phyloP scores from a whole-genome alignment of 2,329 filamentous ascomycete species.

The Bipolaris victoriae region DNA sequence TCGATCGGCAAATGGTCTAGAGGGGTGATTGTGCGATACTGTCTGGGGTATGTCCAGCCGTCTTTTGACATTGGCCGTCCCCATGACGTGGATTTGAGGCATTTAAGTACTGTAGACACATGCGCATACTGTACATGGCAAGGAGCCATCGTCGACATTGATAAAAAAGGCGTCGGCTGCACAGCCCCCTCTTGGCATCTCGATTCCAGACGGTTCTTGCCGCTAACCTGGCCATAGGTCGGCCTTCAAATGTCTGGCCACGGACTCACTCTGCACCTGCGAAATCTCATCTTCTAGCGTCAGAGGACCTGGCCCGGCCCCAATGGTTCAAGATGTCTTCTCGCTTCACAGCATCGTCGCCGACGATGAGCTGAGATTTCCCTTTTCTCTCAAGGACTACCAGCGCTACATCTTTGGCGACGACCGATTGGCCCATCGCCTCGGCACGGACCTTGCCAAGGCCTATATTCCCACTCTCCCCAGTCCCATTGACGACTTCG shows the following conservation, averaged over 20 bases:
- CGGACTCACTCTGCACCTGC: background rate
- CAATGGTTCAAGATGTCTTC: slow-evolving; percentile 33
- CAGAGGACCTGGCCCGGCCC: slow-evolving; percentile 3
- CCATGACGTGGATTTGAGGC: slow-evolving; percentile 18
- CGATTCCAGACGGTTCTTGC: slow-evolving; percentile 13
- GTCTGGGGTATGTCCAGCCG: too few relatives aligned
- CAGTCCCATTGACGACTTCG: slow-evolving; percentile 21
- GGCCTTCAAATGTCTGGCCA: slow-evolving; percentile 25
- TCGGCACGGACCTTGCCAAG: slow-evolving; percentile 36
- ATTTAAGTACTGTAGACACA: slow-evolving; percentile 9
- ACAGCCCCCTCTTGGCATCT: slow-evolving; percentile 28
- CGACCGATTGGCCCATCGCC: slow-evolving; percentile 30
- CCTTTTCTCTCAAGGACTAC: slow-evolving; percentile 31
- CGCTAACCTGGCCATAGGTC: slow-evolving; percentile 17
- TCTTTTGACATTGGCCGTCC: background rate
- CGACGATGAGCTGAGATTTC: slow-evolving; percentile 22
- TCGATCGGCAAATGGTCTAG: background rate
- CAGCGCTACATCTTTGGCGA: slow-evolving; percentile 36
- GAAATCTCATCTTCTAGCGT: slow-evolving; percentile 2
- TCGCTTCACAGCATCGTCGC: slow-evolving; percentile 25
- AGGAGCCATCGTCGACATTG: background rate
- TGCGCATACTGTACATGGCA: too few relatives aligned
- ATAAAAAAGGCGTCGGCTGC: slow-evolving; percentile 11
- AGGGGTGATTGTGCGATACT: background rate
- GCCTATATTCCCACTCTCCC: slow-evolving; percentile 30